Evolutionary conservation across 495 filamentous ascomycete genomes (phyloP).

Genomic region (Neurospora cerealis): DNA sequence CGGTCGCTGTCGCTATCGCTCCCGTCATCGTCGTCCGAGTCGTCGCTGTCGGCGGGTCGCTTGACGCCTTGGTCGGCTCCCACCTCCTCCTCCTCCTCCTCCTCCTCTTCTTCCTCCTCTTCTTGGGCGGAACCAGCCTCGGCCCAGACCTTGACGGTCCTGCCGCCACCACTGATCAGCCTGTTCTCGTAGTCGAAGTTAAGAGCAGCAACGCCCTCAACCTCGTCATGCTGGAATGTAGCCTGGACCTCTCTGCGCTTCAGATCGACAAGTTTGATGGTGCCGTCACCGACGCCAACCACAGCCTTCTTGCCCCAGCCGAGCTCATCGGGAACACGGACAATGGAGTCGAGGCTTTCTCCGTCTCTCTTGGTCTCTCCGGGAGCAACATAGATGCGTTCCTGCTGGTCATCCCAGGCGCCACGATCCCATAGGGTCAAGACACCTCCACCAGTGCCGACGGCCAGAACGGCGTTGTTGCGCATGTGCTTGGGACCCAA

Average conservation of each 20-base stretch:
- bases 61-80: slow-evolving; percentile 37
- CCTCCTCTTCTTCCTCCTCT: slow-evolving; percentile 35
- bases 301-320: slow-evolving; percentile 59
- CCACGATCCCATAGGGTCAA: slow-evolving; percentile 90
- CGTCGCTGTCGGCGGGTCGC: slow-evolving; percentile 30
- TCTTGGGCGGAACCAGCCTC: slow-evolving; percentile 28
- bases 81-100: slow-evolving; percentile 36
- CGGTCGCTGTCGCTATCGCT: slow-evolving; percentile 35
- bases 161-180: slow-evolving; percentile 79
- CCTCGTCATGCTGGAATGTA: slow-evolving; percentile 64
- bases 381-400: slow-evolving; percentile 63
- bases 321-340: slow-evolving; percentile 53
- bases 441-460: slow-evolving; percentile 71
- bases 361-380: slow-evolving; percentile 46
- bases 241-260: slow-evolving; percentile 28
- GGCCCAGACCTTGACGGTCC: slow-evolving; percentile 75
- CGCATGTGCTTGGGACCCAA: slow-evolving; percentile 46
- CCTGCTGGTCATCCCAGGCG: slow-evolving; percentile 88
- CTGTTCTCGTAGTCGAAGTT: slow-evolving; percentile 75
- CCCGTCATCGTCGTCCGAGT: slow-evolving; percentile 24
- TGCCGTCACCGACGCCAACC: slow-evolving; percentile 68
- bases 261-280: slow-evolving; percentile 35
- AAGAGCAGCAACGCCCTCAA: slow-evolving; percentile 68
- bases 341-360: slow-evolving; percentile 64
- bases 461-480: slow-evolving; percentile 64